Evolutionary conservation across 2,329 filamentous ascomycete species (phyloP).

Genomic region (Cryphonectria carpinicola): DNA sequence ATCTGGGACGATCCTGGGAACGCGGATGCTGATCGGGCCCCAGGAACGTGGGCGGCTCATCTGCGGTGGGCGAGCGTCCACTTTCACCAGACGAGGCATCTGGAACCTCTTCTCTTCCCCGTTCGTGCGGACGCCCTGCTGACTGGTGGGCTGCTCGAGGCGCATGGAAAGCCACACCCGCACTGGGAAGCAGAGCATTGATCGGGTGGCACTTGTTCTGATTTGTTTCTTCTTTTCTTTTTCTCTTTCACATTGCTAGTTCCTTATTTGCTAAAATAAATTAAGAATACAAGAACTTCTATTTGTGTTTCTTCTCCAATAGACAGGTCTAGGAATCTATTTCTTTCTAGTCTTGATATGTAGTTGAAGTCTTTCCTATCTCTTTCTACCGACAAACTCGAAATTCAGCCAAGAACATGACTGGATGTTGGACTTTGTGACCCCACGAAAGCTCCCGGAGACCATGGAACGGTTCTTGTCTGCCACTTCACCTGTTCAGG

Average conservation of each 20-base stretch:
- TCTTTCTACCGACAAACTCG: neutral
- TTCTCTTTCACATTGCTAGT: neutral
- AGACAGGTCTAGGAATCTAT: neutral
- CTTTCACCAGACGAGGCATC: neutral
- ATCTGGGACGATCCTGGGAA: constrained; percentile 17
- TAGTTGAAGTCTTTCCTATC: neutral
- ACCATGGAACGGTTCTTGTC: neutral
- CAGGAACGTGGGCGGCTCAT: constrained; percentile 11
- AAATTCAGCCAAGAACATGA: neutral
- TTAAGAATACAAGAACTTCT: neutral
- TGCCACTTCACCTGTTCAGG: neutral
- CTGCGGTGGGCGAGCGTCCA: constrained; percentile 2
- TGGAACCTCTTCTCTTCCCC: neutral
- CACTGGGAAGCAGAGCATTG: neutral
- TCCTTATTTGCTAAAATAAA: neutral
- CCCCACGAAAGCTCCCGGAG: neutral
- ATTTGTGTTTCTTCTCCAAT: neutral
- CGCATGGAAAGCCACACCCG: neutral
- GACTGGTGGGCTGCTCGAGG: constrained; percentile 1
- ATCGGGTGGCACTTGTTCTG: neutral
- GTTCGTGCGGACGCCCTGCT: neutral
- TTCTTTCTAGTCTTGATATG: neutral
- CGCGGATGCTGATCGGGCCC: constrained; percentile 10
- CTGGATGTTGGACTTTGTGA: neutral
- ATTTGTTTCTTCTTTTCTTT: too few species aligned